These are phyloP conservation scores for Aspergillus nomiae DNA, from an alignment of 2,329 filamentous ascomycete genomes.

Conservation along the genomic window DNA sequence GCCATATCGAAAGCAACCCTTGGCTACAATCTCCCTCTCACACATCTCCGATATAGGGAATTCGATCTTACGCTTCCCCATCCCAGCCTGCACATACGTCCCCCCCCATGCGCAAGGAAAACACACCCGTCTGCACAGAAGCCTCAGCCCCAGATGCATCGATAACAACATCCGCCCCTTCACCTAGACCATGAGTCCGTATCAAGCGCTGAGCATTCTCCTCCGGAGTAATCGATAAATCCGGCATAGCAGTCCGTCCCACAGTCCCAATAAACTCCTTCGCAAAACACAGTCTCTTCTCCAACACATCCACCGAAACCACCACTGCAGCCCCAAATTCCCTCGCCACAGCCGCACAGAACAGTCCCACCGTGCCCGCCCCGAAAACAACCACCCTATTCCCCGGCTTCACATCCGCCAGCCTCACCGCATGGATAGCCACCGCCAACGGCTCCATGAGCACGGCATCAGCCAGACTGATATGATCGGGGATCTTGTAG, in stretches of 20 bases:
- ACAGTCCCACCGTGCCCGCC: constrained; percentile 63
- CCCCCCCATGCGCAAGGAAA: constrained; percentile 37
- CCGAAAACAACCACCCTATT: constrained; percentile 60
- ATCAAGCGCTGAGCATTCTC: constrained; percentile 33
- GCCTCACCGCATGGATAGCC: constrained; percentile 48
- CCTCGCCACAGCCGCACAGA: constrained; percentile 64
- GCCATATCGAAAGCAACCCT: constrained; percentile 37
- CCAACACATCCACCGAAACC: constrained; percentile 63
- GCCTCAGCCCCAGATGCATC: constrained; percentile 47
- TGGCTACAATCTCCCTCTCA: constrained; percentile 37
- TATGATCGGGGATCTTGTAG: constrained; percentile 39
- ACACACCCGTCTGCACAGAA: constrained; percentile 49
- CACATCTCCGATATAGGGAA: constrained; percentile 40
- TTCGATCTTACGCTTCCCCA: constrained; percentile 40
- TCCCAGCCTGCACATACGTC: constrained; percentile 37
- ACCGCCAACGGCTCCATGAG: constrained; percentile 53
- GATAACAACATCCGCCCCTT: constrained; percentile 45
- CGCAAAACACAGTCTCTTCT: constrained; percentile 61
- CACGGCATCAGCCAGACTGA: constrained; percentile 46
- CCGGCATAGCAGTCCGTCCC: constrained; percentile 17
- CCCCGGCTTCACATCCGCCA: constrained; percentile 42
- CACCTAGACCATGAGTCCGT: constrained; percentile 39
- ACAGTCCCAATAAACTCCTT: constrained; percentile 12
- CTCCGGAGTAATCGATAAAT: constrained; percentile 12
- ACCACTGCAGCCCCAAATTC: constrained; percentile 62